A percentile compares a stretch with the other conserved stretches of the same genome.
Conservation (phyloP, 2,329 filamentous ascomycete genomes). For the Elsinoe batatas region DNA sequence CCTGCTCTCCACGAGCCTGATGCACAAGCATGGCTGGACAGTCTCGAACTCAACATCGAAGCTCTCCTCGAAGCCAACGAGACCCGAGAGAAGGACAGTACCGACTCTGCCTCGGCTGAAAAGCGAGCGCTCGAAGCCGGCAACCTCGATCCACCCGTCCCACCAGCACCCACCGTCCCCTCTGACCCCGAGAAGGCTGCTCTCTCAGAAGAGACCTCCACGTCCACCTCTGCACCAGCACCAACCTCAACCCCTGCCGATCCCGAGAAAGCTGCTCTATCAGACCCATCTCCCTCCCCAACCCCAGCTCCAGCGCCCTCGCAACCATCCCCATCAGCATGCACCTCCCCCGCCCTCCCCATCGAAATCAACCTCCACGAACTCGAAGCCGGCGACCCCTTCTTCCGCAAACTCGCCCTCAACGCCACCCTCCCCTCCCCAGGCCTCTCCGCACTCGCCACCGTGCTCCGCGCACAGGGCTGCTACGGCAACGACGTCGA, state of each 20-base stretch:
- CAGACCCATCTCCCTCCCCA: neutral
- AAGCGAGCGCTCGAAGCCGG: slow-evolving; percentile 6
- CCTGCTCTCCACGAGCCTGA: slow-evolving; percentile 21
- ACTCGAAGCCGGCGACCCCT: slow-evolving; percentile 28
- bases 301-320: neutral
- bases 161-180: neutral
- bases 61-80: neutral
- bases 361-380: slow-evolving; percentile 23
- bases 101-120: neutral
- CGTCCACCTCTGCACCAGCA: neutral
- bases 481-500: slow-evolving; percentile 21
- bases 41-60: slow-evolving; percentile 19
- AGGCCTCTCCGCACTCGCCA: slow-evolving; percentile 24
- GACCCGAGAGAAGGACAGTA: neutral
- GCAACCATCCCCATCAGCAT: neutral
- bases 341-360: neutral
- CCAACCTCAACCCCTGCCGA: neutral
- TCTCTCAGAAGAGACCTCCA: neutral
- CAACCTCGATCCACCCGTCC: slow-evolving; percentile 10
- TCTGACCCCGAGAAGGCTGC: slow-evolving; percentile 1
- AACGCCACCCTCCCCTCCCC: slow-evolving; percentile 24
- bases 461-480: slow-evolving; percentile 23
- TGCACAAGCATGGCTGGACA: slow-evolving; percentile 31
- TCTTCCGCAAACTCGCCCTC: slow-evolving; percentile 32
- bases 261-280: neutral